A percentile compares a stretch with the other conserved stretches of the same genome.
Evolutionary conservation across 2,329 filamentous ascomycete genomes (phyloP).

Genomic region (Fusarium subtropicale): DNA sequence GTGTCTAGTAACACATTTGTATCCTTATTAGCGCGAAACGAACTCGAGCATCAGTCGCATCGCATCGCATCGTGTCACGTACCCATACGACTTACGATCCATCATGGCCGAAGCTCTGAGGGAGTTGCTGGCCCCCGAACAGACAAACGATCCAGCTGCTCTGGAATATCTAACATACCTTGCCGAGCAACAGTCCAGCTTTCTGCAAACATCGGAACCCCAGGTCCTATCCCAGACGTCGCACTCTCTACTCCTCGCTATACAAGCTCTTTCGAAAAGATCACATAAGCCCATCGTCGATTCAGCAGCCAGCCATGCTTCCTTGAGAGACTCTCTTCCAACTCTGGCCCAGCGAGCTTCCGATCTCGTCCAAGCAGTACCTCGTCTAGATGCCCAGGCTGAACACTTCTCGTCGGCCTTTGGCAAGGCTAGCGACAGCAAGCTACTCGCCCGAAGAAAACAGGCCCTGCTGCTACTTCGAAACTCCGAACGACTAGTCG

Average conservation of each 20-base stretch:
- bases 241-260: constrained; percentile 82
- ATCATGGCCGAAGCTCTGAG: constrained; percentile 54
- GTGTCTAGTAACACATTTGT: not conserved
- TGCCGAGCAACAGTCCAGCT: constrained; percentile 78
- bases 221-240: constrained; percentile 83
- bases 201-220: constrained; percentile 79
- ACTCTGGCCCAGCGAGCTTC: constrained; percentile 72
- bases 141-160: constrained; percentile 62
- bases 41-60: not conserved
- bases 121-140: constrained; percentile 50
- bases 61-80: constrained; percentile 1
- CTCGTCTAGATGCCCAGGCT: constrained; percentile 81
- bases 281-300: constrained; percentile 87
- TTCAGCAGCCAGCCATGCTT: constrained; percentile 81
- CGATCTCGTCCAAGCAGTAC: constrained; percentile 77
- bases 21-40: not conserved
- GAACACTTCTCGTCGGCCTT: constrained; percentile 86
- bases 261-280: constrained; percentile 89
- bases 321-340: constrained; percentile 78
- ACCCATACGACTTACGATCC: not conserved
- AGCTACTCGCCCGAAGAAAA: constrained; percentile 78
- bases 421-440: constrained; percentile 76
- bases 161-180: constrained; percentile 81
- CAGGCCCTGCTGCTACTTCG: constrained; percentile 83
- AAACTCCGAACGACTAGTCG: constrained; percentile 89